Percentiles rank a stretch among this genome's conserved stretches.
Conservation (phyloP, 83 land plant species). For the Diphasiastrum complanatum region DNA sequence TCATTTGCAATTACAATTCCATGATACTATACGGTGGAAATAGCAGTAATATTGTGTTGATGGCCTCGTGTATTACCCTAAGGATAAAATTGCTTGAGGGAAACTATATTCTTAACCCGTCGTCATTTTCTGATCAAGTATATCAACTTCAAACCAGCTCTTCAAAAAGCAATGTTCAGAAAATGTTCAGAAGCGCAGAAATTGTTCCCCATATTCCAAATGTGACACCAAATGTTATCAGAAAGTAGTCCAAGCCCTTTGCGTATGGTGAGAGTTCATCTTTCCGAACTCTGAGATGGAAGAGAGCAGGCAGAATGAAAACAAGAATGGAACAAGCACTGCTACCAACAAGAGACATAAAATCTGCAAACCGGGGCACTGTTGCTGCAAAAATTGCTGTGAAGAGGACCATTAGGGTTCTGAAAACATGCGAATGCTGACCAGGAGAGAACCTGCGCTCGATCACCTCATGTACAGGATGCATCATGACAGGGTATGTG, state of each 20-base stretch:
- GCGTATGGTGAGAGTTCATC: constrained; percentile 26
- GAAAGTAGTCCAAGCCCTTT: constrained; percentile 14
- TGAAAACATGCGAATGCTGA: constrained; percentile 7
- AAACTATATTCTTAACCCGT: too few species aligned
- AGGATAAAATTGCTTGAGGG: too few species aligned
- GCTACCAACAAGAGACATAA: constrained; percentile 27
- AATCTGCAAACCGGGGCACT: constrained; percentile 23
- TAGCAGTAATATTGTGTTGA: too few species aligned
- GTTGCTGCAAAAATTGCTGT: constrained; percentile 24
- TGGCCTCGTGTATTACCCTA: too few species aligned
- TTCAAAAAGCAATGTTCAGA: too few species aligned
- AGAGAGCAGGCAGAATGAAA: constrained; percentile 40
- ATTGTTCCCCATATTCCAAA: too few species aligned
- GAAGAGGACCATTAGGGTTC: constrained; percentile 14
- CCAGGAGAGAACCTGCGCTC: constrained; percentile 32
- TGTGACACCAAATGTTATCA: constrained; percentile 21
- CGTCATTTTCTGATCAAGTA: too few species aligned
- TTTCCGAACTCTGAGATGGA: constrained; percentile 42
- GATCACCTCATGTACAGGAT: constrained; percentile 36
- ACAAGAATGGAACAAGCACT: constrained; percentile 31
- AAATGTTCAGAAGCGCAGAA: too few species aligned
- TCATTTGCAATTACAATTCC: too few species aligned
- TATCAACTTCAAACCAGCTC: too few species aligned
- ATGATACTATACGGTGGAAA: too few species aligned
- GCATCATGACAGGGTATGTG: constrained; percentile 45